These are phyloP conservation scores for Apiotrichum siamense DNA, from an alignment of 1,284 basidiomycete genomes.

Conservation along the genomic window DNA sequence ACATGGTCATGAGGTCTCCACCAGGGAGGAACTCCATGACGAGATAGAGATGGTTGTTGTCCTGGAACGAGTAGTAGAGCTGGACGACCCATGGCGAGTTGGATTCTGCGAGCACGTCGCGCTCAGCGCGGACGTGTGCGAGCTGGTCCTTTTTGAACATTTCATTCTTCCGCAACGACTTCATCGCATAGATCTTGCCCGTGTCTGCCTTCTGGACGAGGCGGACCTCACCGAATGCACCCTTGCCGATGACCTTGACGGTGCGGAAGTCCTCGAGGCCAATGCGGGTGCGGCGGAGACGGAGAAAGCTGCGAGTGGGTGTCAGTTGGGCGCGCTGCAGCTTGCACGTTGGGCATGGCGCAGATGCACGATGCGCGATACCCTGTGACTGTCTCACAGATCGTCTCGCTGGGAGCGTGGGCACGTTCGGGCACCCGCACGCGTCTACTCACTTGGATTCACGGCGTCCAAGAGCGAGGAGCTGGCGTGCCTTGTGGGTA, in stretches of 20 bases:
- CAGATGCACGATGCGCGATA: neutral
- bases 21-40: constrained; percentile 99
- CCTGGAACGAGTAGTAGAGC: constrained; percentile 98
- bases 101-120: constrained; percentile 94
- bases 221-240: constrained; percentile 95
- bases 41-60: constrained; percentile 88
- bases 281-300: constrained; percentile 85
- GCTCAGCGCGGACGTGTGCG: constrained; percentile 96
- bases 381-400: too few relatives aligned
- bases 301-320: constrained; percentile 57
- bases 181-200: constrained; percentile 98
- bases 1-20: constrained; percentile 82
- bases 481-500: constrained; percentile 83
- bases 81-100: constrained; percentile 99
- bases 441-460: constrained; percentile 61
- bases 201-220: constrained; percentile 96
- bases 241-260: constrained; percentile 98
- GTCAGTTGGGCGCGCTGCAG: too few relatives aligned
- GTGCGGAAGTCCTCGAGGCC: constrained; percentile 91
- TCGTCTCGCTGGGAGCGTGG: neutral
- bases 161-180: constrained; percentile 93
- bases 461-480: constrained; percentile 80
- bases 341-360: neutral
- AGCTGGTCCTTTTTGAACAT: constrained; percentile 99
- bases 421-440: neutral